Base-by-base conservation (phyloP, 306 rosid genomes). In the Hippophae rhamnoides region DNA sequence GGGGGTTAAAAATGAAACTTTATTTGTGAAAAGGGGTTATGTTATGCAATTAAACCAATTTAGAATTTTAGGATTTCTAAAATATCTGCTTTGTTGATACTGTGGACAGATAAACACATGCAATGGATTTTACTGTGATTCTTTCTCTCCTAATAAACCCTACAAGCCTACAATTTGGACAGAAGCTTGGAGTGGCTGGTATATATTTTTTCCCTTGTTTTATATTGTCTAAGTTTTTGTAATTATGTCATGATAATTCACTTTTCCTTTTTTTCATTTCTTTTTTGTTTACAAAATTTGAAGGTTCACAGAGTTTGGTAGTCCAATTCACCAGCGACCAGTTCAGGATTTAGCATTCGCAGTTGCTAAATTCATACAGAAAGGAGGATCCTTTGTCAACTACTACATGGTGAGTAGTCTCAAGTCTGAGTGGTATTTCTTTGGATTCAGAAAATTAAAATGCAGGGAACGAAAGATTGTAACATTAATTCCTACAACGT, bases 111-210 rank as follows among this genome's bases (percentile, higher is more conserved):
- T 93, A 67, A 88, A 93, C 79, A 88, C 99, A 5, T 93, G 99
- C 75, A 93, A 93, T 60, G 99, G 99, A 27, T 88, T 93, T 67
- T 93, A 93, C 64, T 93, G 99, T 56, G 93, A 93, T 71, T 26
- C 88, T 66, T 93, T 93, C 76, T 47, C 94, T 67, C 95, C 99
- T 62, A 93, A 93, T 68, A 89, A 60, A 69, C 97, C 99, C 25
- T 77, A 93, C 71, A 93, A 93, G 69, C 99, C 99, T 54, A 71
- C 87, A 52, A 82, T 93, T 41, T 93, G 99, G 99, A 93, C 99
- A 10, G 99, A 93, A 79, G 95, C 99, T 63, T 93, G 99, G 99
- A 93, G 89, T 74, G 99, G 99, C 74, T 93, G 99, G 99, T 93
- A 78, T 68, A 71, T n/a, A 64, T 61, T 52, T 14, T 68, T 40